These are phyloP conservation scores for Corynespora cassiicola DNA, from an alignment of 2,329 filamentous ascomycete genomes.

Conservation along the genomic window DNA sequence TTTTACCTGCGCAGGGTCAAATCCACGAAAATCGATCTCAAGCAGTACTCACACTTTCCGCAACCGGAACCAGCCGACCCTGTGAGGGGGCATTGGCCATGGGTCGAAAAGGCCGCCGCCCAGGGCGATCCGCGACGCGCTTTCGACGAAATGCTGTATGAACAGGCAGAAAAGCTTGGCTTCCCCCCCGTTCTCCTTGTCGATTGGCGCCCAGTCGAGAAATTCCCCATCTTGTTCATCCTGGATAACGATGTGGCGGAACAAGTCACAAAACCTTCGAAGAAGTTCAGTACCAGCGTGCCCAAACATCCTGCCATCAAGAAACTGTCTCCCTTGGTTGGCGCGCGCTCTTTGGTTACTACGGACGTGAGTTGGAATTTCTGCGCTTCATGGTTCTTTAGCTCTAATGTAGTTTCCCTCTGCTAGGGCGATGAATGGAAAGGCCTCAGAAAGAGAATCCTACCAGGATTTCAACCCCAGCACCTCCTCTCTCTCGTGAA, in stretches of 20 bases:
- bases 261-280: slow-evolving; percentile 21
- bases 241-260: slow-evolving; percentile 23
- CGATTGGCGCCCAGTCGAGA: slow-evolving; percentile 22
- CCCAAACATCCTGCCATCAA: slow-evolving; percentile 25
- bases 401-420: too few relatives aligned
- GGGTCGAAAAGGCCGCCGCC: slow-evolving; percentile 20
- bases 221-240: slow-evolving; percentile 18
- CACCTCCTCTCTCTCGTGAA: slow-evolving; percentile 19
- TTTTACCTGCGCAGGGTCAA: too few relatives aligned
- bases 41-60: slow-evolving; percentile 20
- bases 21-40: slow-evolving; percentile 13
- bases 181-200: slow-evolving; percentile 24
- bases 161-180: slow-evolving; percentile 19
- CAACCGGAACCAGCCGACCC: slow-evolving; percentile 22
- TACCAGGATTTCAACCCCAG: slow-evolving; percentile 18
- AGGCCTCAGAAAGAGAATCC: slow-evolving; percentile 16
- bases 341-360: slow-evolving; percentile 21
- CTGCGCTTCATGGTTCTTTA: background rate
- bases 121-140: slow-evolving; percentile 19
- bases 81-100: slow-evolving; percentile 22
- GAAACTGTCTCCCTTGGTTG: slow-evolving; percentile 18
- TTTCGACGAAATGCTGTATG: slow-evolving; percentile 25
- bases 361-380: slow-evolving; percentile 17
- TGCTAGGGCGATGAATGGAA: slow-evolving; percentile 19
- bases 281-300: slow-evolving; percentile 17